These are phyloP conservation scores for Cytospora piceicola DNA, from an alignment of 2,329 filamentous ascomycete species.

Conservation along the genomic window DNA sequence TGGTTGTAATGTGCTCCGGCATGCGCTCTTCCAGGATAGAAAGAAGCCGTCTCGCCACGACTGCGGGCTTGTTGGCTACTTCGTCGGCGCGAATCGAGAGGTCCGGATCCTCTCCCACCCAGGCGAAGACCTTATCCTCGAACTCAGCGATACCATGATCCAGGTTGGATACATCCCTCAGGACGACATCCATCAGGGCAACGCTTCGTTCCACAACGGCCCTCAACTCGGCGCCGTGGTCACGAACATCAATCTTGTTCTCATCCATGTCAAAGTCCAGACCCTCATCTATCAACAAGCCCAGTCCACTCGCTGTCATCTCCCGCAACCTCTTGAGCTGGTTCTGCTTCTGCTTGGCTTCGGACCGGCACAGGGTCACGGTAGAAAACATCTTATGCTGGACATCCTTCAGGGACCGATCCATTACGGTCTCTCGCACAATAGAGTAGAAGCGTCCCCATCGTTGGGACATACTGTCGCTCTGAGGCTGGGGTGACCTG, in stretches of 20 bases:
- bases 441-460: constrained; percentile 79
- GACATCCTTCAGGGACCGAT: constrained; percentile 72
- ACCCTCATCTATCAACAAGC: constrained; percentile 85
- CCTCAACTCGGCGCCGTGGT: constrained; percentile 60
- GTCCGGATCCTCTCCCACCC: constrained; percentile 64
- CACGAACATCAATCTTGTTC: constrained; percentile 51
- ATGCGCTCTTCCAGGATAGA: constrained; percentile 71
- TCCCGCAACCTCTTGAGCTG: constrained; percentile 73
- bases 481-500: constrained; percentile 19
- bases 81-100: constrained; percentile 58
- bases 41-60: constrained; percentile 69
- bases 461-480: constrained; percentile 48
- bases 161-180: constrained; percentile 69
- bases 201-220: constrained; percentile 79
- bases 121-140: constrained; percentile 67
- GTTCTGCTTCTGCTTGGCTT: constrained; percentile 75
- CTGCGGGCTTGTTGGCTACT: constrained; percentile 53
- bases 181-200: constrained; percentile 81
- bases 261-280: constrained; percentile 69
- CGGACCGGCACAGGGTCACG: constrained; percentile 72
- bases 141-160: constrained; percentile 67
- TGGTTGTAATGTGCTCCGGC: constrained; percentile 65
- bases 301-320: constrained; percentile 83
- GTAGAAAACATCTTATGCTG: constrained; percentile 76
- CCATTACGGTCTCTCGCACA: constrained; percentile 73